Conservation (phyloP, 306 rosid genomes). For the Sechiopsis laciniata region DNA sequence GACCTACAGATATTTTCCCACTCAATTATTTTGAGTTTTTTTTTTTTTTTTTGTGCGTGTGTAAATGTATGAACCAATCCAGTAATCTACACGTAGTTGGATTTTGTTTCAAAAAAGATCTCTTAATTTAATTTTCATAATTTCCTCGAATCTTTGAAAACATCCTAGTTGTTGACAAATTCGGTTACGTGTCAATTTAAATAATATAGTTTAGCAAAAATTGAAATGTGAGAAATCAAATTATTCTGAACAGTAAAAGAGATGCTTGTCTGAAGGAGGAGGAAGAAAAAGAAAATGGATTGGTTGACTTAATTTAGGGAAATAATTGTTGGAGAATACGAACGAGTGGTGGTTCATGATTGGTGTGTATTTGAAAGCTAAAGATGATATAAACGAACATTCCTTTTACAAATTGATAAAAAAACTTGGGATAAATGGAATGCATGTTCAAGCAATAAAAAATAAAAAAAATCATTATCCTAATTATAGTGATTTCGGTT, state of each 20-base stretch:
- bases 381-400: not conserved
- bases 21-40: not conserved
- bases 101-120: too few species aligned
- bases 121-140: not conserved
- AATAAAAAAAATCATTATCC: not conserved
- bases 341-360: not conserved
- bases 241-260: too few species aligned
- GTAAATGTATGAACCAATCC: too few species aligned
- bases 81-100: too few species aligned
- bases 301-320: not conserved
- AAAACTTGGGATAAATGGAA: not conserved
- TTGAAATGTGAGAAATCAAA: too few species aligned
- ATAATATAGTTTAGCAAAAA: too few species aligned
- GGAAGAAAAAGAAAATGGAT: not conserved
- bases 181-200: too few species aligned
- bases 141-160: too few species aligned
- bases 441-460: not conserved
- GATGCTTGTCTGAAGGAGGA: not conserved
- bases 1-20: not conserved
- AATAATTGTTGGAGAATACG: not conserved
- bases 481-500: too few species aligned
- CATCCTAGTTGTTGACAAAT: too few species aligned
- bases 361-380: not conserved
- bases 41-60: too few species aligned
- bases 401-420: conserved; percentile 5